Conservation (phyloP, 768 basidiomycete genomes). For the Kwoniella dendrophila region DNA sequence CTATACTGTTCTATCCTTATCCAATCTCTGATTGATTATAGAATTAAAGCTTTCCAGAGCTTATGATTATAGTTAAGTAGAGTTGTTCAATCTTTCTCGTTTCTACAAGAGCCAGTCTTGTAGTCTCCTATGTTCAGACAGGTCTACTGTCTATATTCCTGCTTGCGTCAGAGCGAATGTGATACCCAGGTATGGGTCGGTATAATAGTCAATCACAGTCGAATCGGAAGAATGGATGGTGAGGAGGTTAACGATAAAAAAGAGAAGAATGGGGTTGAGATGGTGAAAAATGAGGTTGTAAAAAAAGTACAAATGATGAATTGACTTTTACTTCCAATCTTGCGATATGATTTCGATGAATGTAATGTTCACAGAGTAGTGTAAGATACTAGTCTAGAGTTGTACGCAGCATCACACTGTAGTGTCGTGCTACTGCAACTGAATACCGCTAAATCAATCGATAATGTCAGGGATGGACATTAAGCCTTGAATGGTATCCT, state of each 20-base stretch:
- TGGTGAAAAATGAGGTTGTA: too few relatives aligned
- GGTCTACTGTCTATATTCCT: constrained; percentile 11
- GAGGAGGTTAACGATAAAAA: background rate
- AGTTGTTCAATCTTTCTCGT: background rate
- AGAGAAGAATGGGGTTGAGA: too few relatives aligned
- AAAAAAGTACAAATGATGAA: too few relatives aligned
- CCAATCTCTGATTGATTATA: background rate
- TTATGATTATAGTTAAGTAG: background rate
- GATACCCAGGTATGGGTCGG: constrained; percentile 8
- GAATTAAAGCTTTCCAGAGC: constrained; percentile 16
- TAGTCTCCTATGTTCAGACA: background rate
- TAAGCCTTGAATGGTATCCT: background rate
- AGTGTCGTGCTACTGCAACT: too few relatives aligned
- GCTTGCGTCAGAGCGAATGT: constrained; percentile 7
- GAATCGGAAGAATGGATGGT: background rate
- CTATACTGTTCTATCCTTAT: background rate
- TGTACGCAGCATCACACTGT: too few relatives aligned
- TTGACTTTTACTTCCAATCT: too few relatives aligned
- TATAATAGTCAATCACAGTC: background rate
- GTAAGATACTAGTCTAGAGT: too few relatives aligned
- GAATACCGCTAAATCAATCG: too few relatives aligned
- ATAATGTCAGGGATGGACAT: background rate
- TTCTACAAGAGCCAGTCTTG: constrained; percentile 13
- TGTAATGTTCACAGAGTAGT: too few relatives aligned
- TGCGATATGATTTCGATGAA: too few relatives aligned